Base-by-base conservation (phyloP, 306 rosid species). In the Herpetospermum pedunculosum region DNA sequence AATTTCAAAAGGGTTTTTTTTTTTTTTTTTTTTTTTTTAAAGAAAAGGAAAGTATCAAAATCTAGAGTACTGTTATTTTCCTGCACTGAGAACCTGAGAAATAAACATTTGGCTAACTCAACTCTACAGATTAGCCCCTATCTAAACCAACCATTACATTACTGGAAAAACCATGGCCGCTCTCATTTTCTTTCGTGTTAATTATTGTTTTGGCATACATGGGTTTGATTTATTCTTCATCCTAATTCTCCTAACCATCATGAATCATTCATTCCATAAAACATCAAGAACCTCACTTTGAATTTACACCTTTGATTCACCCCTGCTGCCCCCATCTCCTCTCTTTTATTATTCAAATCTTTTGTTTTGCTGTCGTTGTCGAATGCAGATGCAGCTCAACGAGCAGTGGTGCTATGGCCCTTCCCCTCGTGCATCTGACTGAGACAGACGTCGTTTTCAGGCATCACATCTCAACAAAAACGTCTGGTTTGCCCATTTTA, bases 401-500 rank as follows among this genome's bases (percentile, higher is more conserved):
- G 79, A 69, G 41, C 65, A 28, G 57, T 25, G 5, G 78, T 43
- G 8, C 52, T 43, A 25, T 11, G 50, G 81, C 77, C 84, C 72
- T 52, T 82, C 83, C 55, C 85, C 62, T 18, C 71, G 30, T 81
- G 26, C 77, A 52, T 40, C 74, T 15, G 73, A 15, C 73, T 68
- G 53, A 43, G 23, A 59, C 16, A 30, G 67, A 59, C 14, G 52
- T 43, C 63, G 73, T 69, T 77, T 69, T 53, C 6, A 1, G 77
- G 79, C 84, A 77, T 74, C 76, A 74, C 83, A 83, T 74, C 67
- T 62, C 41, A 37, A 52, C 82, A 77, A 92, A 78, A 78, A 78
- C 55, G 12, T 88, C 91, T 16, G 91, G 83, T 2, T 87, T 84
- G 81, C 70, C 92, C 91, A 76, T 82, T 87, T 60, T 94, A 90